These are phyloP conservation scores for Xylariaceae sp. DNA, from an alignment of 2,329 filamentous ascomycete species.

Conservation along the genomic window DNA sequence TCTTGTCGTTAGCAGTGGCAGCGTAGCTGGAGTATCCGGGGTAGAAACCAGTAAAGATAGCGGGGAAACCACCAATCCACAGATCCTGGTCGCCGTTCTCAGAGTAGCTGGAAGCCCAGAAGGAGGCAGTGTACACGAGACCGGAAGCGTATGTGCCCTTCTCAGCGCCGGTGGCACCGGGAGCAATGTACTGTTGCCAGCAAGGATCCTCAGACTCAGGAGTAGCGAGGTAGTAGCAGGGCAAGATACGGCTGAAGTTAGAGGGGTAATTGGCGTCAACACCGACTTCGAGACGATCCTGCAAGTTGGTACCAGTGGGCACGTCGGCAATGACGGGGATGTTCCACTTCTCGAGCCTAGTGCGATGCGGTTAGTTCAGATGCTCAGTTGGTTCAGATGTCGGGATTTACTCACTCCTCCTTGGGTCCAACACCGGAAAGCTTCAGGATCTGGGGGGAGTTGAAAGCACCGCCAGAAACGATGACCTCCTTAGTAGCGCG, in stretches of 20 bases:
- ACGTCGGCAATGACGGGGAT: slow-evolving; percentile 46
- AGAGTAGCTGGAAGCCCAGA: slow-evolving; percentile 22
- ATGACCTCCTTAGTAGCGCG: slow-evolving; percentile 45
- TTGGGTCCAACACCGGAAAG: slow-evolving; percentile 45
- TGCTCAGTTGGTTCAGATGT: background rate
- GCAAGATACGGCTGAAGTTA: slow-evolving; percentile 36
- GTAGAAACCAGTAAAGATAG: slow-evolving; percentile 38
- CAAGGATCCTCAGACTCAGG: slow-evolving; percentile 36
- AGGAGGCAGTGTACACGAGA: slow-evolving; percentile 30
- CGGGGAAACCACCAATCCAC: slow-evolving; percentile 37
- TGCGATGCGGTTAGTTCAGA: too few species aligned
- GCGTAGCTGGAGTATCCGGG: slow-evolving; percentile 33
- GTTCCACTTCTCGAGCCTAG: slow-evolving; percentile 29
- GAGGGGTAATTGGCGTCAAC: slow-evolving; percentile 40
- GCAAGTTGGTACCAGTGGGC: slow-evolving; percentile 56
- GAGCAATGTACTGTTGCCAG: slow-evolving; percentile 22
- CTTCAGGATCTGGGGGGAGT: slow-evolving; percentile 50
- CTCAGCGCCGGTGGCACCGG: slow-evolving; percentile 17
- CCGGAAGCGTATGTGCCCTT: slow-evolving; percentile 33
- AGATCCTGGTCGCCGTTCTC: slow-evolving; percentile 31
- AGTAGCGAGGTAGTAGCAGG: slow-evolving; percentile 31
- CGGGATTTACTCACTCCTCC: slow-evolving; percentile 24
- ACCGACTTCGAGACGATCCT: slow-evolving; percentile 50
- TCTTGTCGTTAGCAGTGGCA: slow-evolving; percentile 33
- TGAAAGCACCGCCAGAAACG: slow-evolving; percentile 48